Evolutionary conservation across 257 asterid species (phyloP), one percentile per base, ranked within the genome.

Genomic region (Ballota nigra): DNA sequence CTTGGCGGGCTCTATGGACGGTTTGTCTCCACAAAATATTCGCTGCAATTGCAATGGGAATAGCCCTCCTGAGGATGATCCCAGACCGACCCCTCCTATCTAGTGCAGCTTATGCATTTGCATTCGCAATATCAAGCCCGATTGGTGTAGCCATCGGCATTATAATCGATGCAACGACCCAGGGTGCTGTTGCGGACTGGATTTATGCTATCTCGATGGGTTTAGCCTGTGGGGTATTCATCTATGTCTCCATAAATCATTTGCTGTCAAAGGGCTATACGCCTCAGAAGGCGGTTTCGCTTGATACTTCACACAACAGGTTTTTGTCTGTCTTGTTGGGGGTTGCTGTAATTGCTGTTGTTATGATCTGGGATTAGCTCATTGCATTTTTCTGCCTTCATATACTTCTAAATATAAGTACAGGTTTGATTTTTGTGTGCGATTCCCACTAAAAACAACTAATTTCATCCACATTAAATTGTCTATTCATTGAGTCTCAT

Each of bases 1-100:
- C 98, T 29, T 92, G 97, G 98, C 86, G 87, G 66, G 88, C 97
- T 12, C 92, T 92, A 3, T 92, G 98, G 96, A 90, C 97, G 0
- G 96, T 90, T 28, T 78, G 86, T 36, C 83, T 92, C 23, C 98
- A 92, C 95, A 92, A 92, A 63, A 82, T 92, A 70, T 90, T 92
- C 29, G 98, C 97, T 5, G 98, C 98, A 26, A 79, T 90, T 22
- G 98, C 98, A 19, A 92, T 90, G 97, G 98, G 98, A 65, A 88
- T 92, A 66, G 96, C 98, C 40, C 97, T 92, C 11, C 96, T 92
- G 6, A 80, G 96, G 65, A 92, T 92, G 91, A 90, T 92, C 9
- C 98, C 98, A 0, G 73, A 87, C 43, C 87, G 98, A 0, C 97
- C 98, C 19, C 89, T 92, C 36, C 75, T 92, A 5, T 90, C 97